A percentile compares a stretch with the other conserved stretches of the same genome.
These are phyloP conservation scores for Rheum nobile DNA, from an alignment of 148 eudicot genomes.

Conservation along the genomic window DNA sequence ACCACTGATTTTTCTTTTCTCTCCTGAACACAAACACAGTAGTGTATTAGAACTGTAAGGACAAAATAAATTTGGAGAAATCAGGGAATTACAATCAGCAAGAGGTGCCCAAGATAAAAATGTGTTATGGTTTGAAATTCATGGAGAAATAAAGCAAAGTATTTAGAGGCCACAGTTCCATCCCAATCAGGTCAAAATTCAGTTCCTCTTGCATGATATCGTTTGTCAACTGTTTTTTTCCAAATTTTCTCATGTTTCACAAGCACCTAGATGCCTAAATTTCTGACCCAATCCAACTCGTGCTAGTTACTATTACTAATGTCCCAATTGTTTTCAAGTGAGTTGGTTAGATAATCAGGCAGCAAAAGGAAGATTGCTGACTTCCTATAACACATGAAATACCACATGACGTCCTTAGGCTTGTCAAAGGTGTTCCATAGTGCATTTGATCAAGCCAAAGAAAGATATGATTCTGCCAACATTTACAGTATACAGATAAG, in stretches of 20 bases:
- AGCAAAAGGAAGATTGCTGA: background rate
- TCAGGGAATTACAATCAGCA: background rate
- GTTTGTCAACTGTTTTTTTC: background rate
- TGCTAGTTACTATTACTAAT: background rate
- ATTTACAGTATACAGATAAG: background rate
- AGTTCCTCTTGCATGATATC: background rate
- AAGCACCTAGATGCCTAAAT: background rate
- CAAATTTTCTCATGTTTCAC: background rate
- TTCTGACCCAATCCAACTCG: background rate
- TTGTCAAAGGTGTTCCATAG: background rate
- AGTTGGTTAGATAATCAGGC: background rate
- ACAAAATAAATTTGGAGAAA: background rate
- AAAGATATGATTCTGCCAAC: background rate
- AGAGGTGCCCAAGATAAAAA: background rate
- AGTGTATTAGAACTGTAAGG: background rate
- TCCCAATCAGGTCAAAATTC: background rate
- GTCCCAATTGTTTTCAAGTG: background rate
- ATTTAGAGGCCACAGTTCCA: background rate
- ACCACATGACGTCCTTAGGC: background rate
- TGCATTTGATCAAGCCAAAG: background rate
- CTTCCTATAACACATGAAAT: background rate
- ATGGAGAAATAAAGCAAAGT: background rate
- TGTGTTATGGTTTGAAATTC: background rate
- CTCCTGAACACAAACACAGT: slow-evolving; percentile 31
- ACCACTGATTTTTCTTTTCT: slow-evolving; percentile 61